Evolutionary conservation across 352 stramenopile species (phyloP), one percentile per base, ranked within the genome.

Genomic region (Globisporangium solare): DNA sequence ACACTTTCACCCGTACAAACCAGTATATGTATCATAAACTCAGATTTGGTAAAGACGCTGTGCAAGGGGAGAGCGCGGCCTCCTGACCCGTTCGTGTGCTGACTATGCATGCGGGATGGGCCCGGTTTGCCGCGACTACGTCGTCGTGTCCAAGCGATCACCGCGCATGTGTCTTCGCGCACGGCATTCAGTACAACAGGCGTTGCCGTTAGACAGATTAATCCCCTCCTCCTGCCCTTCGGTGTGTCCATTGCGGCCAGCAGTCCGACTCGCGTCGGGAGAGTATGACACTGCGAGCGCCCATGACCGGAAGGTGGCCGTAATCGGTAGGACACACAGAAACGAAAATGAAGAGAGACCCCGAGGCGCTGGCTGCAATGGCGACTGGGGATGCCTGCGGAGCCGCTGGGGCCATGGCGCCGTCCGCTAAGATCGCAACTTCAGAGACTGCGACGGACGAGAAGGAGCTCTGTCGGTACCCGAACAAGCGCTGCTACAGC

Each of bases 401-500:
- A 55, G 35, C 18, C 12, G 22, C 22, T 6, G 20, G 45, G 14
- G 35, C 21, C 21, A 56, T 43, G 39, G 10, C 27, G 27, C 27
- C 2, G 18, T 10, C 12, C 39, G 7, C 39, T 3, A n/a, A 43
- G 12, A 13, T 13, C 18, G 39, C 39, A 17, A 42, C 37, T 18
- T 15, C 37, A 22, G 27, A 35, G 27, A 35, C 27, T 35, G 6
- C 10, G 27, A 1, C 18, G 8, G 35, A 54, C 18, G 46, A 47
- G n/a, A 24, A 18, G 17, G 52, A 74, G 24, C 51, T 68, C 39
- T 92, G 82, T 47, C 74, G 76, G 27, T 92, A 92, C 59, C 78
- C 76, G 18, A 88, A 77, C 67, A 86, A 84, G 51, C 66, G 71
- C 27, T 92, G 82, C 70, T 74, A 79, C 51, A 84, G 76, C 61